Evolutionary conservation across 805 yeast genomes (phyloP).

Genomic region (Grigorovia yakushimaensis): DNA sequence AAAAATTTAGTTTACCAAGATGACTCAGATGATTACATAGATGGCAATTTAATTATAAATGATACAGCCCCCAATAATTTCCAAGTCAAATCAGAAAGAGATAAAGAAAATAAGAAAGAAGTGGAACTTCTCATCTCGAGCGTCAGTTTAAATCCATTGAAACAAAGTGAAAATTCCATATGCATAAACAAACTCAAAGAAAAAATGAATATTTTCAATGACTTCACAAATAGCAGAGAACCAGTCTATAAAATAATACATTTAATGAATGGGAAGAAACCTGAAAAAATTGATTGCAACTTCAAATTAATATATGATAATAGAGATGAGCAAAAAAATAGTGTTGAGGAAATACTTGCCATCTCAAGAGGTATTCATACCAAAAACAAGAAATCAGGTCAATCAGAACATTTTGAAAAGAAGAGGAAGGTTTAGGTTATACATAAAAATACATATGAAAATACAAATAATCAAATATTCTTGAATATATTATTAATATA

Average conservation of each 20-base stretch:
- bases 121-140: background rate
- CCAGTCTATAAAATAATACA: slow-evolving; percentile 41
- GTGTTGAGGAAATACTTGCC: slow-evolving; percentile 56
- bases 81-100: background rate
- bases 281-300: slow-evolving; percentile 51
- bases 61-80: background rate
- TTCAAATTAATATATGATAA: slow-evolving; percentile 45
- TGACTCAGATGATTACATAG: background rate
- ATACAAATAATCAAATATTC: background rate
- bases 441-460: background rate
- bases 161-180: background rate
- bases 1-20: background rate
- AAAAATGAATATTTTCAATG: slow-evolving; percentile 33
- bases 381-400: background rate
- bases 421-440: background rate
- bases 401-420: background rate
- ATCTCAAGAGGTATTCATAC: slow-evolving; percentile 31
- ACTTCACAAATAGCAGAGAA: slow-evolving; percentile 26
- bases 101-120: slow-evolving; percentile 1
- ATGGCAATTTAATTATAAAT: background rate
- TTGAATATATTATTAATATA: no score
- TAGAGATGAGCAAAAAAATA: slow-evolving; percentile 9
- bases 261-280: slow-evolving; percentile 42
- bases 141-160: slow-evolving; percentile 1
- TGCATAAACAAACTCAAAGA: slow-evolving; percentile 8